A percentile compares a stretch with the other conserved stretches of the same genome.
Conservation (phyloP, 108 stramenopile species). For the Nannochloropsis salina region DNA sequence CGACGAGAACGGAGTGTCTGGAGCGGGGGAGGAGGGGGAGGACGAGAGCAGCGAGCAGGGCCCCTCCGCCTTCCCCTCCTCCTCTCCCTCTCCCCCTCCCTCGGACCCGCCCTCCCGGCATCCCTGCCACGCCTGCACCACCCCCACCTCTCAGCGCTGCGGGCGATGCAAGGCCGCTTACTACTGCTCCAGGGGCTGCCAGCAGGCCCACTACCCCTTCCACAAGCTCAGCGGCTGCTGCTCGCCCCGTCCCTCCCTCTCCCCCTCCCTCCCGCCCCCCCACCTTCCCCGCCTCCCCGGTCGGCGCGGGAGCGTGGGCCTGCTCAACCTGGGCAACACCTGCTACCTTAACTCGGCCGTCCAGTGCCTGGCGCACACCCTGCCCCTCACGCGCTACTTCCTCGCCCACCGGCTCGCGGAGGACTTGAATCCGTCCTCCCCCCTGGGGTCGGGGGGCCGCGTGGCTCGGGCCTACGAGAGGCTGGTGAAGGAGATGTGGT, state of each 20-base stretch:
- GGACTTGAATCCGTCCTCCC: constrained; percentile 78
- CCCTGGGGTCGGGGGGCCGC: constrained; percentile 82
- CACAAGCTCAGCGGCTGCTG: neutral
- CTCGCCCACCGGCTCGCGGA: constrained; percentile 48
- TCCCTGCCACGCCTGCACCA: neutral
- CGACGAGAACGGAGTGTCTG: neutral
- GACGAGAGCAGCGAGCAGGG: neutral
- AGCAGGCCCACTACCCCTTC: neutral
- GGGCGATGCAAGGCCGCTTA: neutral
- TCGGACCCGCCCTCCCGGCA: neutral
- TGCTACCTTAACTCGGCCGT: constrained; percentile 58
- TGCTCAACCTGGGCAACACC: constrained; percentile 56
- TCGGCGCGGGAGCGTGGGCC: constrained; percentile 33
- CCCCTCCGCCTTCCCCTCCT: neutral
- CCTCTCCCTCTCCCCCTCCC: neutral
- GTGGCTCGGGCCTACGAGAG: constrained; percentile 75
- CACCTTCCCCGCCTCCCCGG: too few species aligned
- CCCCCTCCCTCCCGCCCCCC: too few species aligned
- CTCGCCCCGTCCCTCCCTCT: neutral
- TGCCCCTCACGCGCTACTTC: constrained; percentile 46
- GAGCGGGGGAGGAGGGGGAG: neutral
- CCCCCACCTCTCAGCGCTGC: neutral
- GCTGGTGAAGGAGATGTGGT: constrained; percentile 81
- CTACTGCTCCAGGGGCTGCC: neutral
- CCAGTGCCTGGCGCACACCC: constrained; percentile 50